Percentiles rank a stretch among this genome's conserved stretches.
These are phyloP conservation scores for Fusarium caatingaense DNA, from an alignment of 2,329 filamentous ascomycete genomes.

Conservation along the genomic window DNA sequence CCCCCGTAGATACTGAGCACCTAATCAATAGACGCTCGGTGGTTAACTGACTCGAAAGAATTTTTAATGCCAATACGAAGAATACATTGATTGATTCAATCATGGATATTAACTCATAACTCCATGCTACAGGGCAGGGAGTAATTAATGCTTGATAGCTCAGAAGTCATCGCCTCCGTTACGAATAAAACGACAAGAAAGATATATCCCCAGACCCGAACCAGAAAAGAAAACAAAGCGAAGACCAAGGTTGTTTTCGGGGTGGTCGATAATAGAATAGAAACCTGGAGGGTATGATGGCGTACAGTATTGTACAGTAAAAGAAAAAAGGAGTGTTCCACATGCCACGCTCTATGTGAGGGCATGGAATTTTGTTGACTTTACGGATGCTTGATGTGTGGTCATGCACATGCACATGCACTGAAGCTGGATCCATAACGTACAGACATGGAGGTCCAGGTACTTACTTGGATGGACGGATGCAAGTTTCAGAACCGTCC, in stretches of 20 bases:
- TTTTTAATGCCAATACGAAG: slow-evolving; percentile 9
- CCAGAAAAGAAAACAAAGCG: slow-evolving; percentile 21
- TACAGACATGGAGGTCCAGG: background rate
- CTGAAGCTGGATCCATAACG: slow-evolving; percentile 18
- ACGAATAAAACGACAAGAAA: slow-evolving; percentile 9
- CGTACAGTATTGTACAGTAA: background rate
- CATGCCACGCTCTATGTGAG: slow-evolving; percentile 26
- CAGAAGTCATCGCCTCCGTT: slow-evolving; percentile 7
- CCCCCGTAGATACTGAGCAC: slow-evolving; percentile 35
- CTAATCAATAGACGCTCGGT: slow-evolving; percentile 26
- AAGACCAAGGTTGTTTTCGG: background rate
- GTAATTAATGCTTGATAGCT: background rate
- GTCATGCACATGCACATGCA: slow-evolving; percentile 27
- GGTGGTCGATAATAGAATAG: background rate
- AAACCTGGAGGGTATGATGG: background rate
- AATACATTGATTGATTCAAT: background rate
- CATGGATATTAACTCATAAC: background rate
- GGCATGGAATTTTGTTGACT: slow-evolving; percentile 24
- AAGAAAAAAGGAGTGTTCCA: slow-evolving; percentile 34
- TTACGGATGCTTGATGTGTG: background rate
- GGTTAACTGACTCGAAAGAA: slow-evolving; percentile 2
- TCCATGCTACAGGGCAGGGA: slow-evolving; percentile 12
- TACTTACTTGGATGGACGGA: background rate
- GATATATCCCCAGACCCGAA: slow-evolving; percentile 25
- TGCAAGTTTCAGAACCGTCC: slow-evolving; percentile 20